These are phyloP conservation scores for Mycena kentingensis DNA, from an alignment of 768 basidiomycete species.

Conservation along the genomic window DNA sequence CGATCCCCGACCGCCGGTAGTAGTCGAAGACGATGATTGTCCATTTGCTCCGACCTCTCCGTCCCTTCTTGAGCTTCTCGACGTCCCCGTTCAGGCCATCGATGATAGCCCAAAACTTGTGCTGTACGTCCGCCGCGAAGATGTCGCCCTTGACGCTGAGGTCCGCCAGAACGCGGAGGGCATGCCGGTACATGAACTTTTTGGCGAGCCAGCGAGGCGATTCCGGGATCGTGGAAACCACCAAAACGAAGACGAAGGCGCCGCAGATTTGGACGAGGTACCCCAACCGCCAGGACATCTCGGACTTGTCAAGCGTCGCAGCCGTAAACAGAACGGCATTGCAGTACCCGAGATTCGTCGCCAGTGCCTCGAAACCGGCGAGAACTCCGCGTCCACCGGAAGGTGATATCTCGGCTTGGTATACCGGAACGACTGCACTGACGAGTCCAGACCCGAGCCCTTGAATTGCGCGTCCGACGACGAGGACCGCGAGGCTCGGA, in stretches of 20 bases:
- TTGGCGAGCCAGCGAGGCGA: slow-evolving; percentile 58
- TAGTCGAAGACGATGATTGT: too few species aligned
- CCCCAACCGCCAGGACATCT: slow-evolving; percentile 57
- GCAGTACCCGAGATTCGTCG: slow-evolving; percentile 52
- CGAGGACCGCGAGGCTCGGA: slow-evolving; percentile 42
- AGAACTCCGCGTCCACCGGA: slow-evolving; percentile 52
- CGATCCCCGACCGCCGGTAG: too few species aligned
- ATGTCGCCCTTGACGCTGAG: slow-evolving; percentile 53
- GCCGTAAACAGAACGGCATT: slow-evolving; percentile 48
- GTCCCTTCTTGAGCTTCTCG: too few species aligned
- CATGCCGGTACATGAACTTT: slow-evolving; percentile 51
- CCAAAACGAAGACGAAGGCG: slow-evolving; percentile 46
- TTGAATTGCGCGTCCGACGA: slow-evolving; percentile 48
- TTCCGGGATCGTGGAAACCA: slow-evolving; percentile 53
- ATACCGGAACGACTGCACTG: slow-evolving; percentile 52
- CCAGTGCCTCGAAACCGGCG: slow-evolving; percentile 55
- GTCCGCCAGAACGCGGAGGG: slow-evolving; percentile 53
- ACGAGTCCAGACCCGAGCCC: slow-evolving; percentile 53
- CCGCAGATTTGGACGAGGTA: slow-evolving; percentile 56
- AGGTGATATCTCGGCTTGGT: slow-evolving; percentile 52
- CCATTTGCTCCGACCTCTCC: too few species aligned
- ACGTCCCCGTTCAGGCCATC: too few species aligned
- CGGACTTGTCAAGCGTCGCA: slow-evolving; percentile 48
- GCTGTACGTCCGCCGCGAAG: too few species aligned
- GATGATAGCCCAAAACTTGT: too few species aligned